A percentile compares a stretch with the other conserved stretches of the same genome.
Conservation (phyloP, 139 green algal genomes). For the Micractinium conductrix region DNA sequence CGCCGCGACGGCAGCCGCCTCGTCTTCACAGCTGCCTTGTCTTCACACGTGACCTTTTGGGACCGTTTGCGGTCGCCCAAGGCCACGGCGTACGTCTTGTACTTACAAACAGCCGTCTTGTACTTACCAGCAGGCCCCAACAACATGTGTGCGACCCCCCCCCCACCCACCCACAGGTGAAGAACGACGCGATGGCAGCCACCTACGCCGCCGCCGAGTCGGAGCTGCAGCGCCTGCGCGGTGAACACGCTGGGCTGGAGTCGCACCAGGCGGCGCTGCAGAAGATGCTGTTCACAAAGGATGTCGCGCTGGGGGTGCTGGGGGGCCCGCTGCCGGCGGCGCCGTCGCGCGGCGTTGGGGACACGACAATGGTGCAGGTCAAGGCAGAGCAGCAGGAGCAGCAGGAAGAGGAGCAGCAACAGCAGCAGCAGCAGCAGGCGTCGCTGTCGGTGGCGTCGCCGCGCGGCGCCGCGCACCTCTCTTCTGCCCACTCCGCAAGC, state of each 20-base stretch:
- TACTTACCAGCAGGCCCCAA: too few relatives aligned
- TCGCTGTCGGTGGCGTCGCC: too few relatives aligned
- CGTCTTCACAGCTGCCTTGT: too few relatives aligned
- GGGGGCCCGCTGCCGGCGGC: not conserved
- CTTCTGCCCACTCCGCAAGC: too few relatives aligned
- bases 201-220: not conserved
- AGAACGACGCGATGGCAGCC: not conserved
- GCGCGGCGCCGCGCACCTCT: too few relatives aligned
- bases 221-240: not conserved
- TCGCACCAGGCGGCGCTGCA: constrained; percentile 7
- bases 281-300: constrained; percentile 13
- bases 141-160: too few relatives aligned
- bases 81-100: too few relatives aligned
- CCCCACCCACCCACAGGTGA: not conserved
- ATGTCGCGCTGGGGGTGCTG: not conserved
- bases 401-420: not conserved
- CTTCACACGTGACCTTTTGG: not conserved
- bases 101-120: too few relatives aligned
- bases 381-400: not conserved
- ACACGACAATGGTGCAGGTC: not conserved
- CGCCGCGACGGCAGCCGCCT: too few relatives aligned
- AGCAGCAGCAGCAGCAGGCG: too few relatives aligned
- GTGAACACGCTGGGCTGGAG: not conserved
- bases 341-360: not conserved
- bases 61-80: not conserved